These are phyloP conservation scores for Phytophthora idaei DNA, from an alignment of 352 stramenopile species.

Conservation along the genomic window DNA sequence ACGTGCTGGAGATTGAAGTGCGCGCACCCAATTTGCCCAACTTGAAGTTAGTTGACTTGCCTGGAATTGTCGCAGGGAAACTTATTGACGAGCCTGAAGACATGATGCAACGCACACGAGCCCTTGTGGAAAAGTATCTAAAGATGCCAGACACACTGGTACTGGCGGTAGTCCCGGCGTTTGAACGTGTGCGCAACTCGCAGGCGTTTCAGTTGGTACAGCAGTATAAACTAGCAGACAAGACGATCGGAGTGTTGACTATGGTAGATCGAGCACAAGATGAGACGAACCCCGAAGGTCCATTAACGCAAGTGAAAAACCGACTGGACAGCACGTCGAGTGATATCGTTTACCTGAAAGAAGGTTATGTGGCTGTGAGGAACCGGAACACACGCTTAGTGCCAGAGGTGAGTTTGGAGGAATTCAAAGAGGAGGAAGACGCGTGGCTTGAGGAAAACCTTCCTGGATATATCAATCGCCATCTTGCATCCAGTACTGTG, in stretches of 20 bases:
- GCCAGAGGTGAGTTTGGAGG: conserved; percentile 22
- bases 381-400: conserved; percentile 37
- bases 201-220: conserved; percentile 58
- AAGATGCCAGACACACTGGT: conserved; percentile 43
- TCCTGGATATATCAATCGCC: conserved; percentile 27
- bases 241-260: conserved; percentile 48
- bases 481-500: conserved; percentile 34
- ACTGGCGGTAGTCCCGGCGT: conserved; percentile 44
- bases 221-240: conserved; percentile 38
- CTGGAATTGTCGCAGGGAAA: conserved; percentile 43
- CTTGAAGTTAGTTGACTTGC: conserved; percentile 49
- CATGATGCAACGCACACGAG: conserved; percentile 48
- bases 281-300: conserved; percentile 25
- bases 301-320: conserved; percentile 32
- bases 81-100: conserved; percentile 39
- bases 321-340: conserved; percentile 34
- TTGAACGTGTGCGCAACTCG: conserved; percentile 42
- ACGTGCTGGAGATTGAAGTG: conserved; percentile 50
- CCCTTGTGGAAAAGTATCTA: conserved; percentile 45
- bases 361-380: conserved; percentile 50
- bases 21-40: conserved; percentile 42
- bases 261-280: conserved; percentile 47
- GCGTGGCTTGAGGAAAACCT: conserved; percentile 38
- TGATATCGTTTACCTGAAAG: conserved; percentile 41
- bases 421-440: conserved; percentile 33